Evolutionary conservation across 2,329 filamentous ascomycete genomes (phyloP), one percentile per base, ranked within the genome.

Genomic region (Cercospora citrullina): DNA sequence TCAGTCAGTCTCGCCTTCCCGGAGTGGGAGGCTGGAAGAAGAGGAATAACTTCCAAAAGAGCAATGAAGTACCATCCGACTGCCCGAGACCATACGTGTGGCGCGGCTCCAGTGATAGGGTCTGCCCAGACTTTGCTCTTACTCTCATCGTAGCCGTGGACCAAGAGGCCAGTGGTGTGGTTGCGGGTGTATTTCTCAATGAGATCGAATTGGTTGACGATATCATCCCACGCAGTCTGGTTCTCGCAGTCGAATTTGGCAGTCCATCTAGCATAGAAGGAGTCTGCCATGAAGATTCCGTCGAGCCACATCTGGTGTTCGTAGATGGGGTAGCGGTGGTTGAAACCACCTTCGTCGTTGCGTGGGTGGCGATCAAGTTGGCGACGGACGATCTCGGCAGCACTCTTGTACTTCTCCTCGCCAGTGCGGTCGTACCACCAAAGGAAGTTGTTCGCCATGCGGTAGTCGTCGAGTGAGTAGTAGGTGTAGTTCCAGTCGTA

Each of bases 51-150:
- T 31, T 84, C 82, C 36, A 86, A 74, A 14, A 87, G 74, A 0
- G 81, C 82, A 76, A 85, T 82, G 16, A 83, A 74, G 71, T 86
- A 87, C 86, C 86, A 87, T 1, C 84, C 86, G 0, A 86, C 75
- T 3, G 83, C 81, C 2, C 86, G 77, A 12, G 80, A 81, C 86
- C 86, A 88, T 28, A 87, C 82, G 8, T 83, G 75, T 0, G 84
- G 85, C 21, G 82, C 83, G 0, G 82, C 84, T 1, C 86, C 86
- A 0, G 83, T 87, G 4, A 75, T 65, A 0, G 80, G 77, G 64
- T 87, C 79, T 0, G 86, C 85, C 86, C 86, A 88, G 0, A 81
- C 75, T 2, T 85, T 84, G 0, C 72, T 80, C 67, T 79, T 81
- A 14, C 78, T 78, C 39, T 80, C 81, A 65, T 87, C 86, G 71